A percentile compares a stretch with the other conserved stretches of the same genome.
These are phyloP conservation scores for Vachellia pachyceras DNA, from an alignment of 306 rosid genomes.

Conservation along the genomic window DNA sequence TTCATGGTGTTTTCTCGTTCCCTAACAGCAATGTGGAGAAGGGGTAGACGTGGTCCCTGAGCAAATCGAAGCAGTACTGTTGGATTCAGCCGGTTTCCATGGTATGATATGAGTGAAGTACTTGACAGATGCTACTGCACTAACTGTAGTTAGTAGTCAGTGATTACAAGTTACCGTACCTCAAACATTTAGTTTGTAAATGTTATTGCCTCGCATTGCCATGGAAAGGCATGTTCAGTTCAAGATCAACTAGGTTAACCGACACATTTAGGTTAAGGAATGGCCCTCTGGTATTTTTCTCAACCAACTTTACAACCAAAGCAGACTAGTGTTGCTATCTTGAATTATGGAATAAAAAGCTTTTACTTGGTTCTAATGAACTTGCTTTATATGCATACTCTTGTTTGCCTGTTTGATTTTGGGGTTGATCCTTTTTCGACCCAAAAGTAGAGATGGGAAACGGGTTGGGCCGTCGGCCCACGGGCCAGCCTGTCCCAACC, in stretches of 20 bases:
- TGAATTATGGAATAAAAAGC: conserved; percentile 19
- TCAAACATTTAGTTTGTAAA: conserved; percentile 35
- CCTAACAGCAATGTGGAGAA: conserved; percentile 73
- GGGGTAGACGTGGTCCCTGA: conserved; percentile 65
- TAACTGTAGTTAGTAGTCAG: conserved; percentile 1
- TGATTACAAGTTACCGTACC: conserved; percentile 1
- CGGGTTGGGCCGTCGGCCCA: too few species aligned
- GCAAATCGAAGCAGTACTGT: conserved; percentile 72
- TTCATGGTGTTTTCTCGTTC: conserved; percentile 29
- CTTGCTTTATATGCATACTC: not conserved
- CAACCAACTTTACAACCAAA: conserved; percentile 8
- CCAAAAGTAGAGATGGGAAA: too few species aligned
- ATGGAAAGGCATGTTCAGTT: not conserved
- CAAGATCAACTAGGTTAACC: conserved; percentile 26
- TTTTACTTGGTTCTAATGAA: not conserved
- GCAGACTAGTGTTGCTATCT: conserved; percentile 20
- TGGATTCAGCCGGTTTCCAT: conserved; percentile 67
- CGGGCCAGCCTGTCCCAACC: too few species aligned
- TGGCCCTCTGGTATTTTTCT: conserved; percentile 3
- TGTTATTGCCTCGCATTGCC: conserved; percentile 31
- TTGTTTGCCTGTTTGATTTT: not conserved
- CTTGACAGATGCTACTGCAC: conserved; percentile 30
- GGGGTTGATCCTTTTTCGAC: not conserved
- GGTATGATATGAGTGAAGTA: conserved; percentile 51
- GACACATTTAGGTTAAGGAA: conserved; percentile 25